phyloP scores from a whole-genome alignment of 352 stramenopile genomes.

The Pythium utonaiense region DNA sequence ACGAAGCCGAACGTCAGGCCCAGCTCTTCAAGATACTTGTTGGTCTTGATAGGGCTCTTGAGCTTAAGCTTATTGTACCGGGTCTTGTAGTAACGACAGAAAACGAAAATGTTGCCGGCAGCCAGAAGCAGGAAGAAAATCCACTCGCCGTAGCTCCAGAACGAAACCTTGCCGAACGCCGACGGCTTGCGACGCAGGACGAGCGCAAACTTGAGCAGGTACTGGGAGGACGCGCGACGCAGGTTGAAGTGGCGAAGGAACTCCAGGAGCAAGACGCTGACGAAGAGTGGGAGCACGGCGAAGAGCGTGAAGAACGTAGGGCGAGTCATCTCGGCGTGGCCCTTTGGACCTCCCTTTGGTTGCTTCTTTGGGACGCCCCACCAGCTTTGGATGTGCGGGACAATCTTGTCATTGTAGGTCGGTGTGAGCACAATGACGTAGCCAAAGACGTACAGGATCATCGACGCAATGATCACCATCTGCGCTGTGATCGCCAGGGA shows the following conservation, averaged over 20 bases:
- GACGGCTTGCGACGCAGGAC: constrained; percentile 43
- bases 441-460: constrained; percentile 31
- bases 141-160: constrained; percentile 36
- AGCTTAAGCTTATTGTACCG: constrained; percentile 7
- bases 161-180: constrained; percentile 25
- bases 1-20: constrained; percentile 26
- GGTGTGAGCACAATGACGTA: constrained; percentile 28
- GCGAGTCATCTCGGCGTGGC: constrained; percentile 45
- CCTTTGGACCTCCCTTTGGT: constrained; percentile 8
- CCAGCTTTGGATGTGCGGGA: constrained; percentile 22
- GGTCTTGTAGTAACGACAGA: constrained; percentile 13
- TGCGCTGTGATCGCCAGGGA: constrained; percentile 23
- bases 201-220: constrained; percentile 25
- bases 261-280: constrained; percentile 36
- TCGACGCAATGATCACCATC: constrained; percentile 25
- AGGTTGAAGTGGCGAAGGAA: constrained; percentile 35
- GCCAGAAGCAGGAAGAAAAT: constrained; percentile 31
- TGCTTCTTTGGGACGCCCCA: constrained; percentile 24
- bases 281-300: constrained; percentile 33
- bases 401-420: constrained; percentile 17
- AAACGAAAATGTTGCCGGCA: constrained; percentile 21
- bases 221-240: constrained; percentile 31
- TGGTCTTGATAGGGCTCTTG: constrained; percentile 4
- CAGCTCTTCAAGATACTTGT: constrained; percentile 22
- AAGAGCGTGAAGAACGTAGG: constrained; percentile 54